Base-by-base conservation (phyloP, 192 early-diverging fungal genomes). In the Entophlyctis helioformis region DNA sequence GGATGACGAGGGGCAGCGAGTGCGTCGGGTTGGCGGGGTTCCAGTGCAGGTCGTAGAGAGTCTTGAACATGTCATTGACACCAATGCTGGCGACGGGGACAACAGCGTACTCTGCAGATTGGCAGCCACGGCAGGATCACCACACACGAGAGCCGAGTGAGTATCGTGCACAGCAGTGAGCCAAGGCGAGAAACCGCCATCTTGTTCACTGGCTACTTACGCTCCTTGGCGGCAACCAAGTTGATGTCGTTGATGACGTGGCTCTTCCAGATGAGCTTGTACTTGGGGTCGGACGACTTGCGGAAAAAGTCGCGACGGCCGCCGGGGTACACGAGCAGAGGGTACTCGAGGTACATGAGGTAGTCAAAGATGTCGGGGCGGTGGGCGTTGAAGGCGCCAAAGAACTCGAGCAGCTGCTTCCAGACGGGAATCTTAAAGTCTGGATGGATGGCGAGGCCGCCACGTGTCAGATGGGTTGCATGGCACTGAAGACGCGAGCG, bases 321-420 rank as follows among this genome's bases (percentile, higher is more conserved):
- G 10, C 53, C 53, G 12, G 53, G 53, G 37, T 47, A 44, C 12
- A 47, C 6, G 19, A 55, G 16, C 0, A 55, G 5, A 1, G 53
- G 16, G 20, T 46, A 33, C n/a, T n/a, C n/a, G n/a, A n/a, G n/a
- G n/a, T n/a, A 13, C 39, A 51, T 44, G 16, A 51, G 39, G 16
- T 21, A 10, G 22, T 16, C 10, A 12, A 28, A 16, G 12, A 38
- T 28, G 19, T 10, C n/a, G 2, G 49, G 40, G 16, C 13, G 18
- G 11, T 6, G 18, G 27, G 46, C 25, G n/a, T n/a, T n/a, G 22
- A 63, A 41, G 13, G 61, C 61, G 11, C 61, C 61, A 27, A 63
- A 47, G 39, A 59, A 63, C 41, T 63, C 44, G 9, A 63, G 13
- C 26, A 63, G 13, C 29, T 63, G 61, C 35, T 63, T 63, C 61